Percentiles rank a stretch among this genome's conserved stretches.
phyloP scores from a whole-genome alignment of 345 rosid species.

The Pistacia integerrima region DNA sequence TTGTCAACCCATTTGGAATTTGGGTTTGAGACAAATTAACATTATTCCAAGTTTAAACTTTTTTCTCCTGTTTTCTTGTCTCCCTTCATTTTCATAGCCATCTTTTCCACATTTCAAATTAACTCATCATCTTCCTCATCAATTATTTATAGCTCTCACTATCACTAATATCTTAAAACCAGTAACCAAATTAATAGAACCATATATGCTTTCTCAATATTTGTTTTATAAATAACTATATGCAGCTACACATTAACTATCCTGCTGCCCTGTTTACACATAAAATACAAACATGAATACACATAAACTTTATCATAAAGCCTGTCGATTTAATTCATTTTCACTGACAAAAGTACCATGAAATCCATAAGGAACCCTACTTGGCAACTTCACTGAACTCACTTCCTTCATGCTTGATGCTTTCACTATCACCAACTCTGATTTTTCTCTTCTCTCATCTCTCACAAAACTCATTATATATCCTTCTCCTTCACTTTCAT shows the following conservation, averaged over 20 bases:
- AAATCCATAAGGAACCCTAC: slow-evolving; percentile 74
- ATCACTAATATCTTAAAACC: too few relatives aligned
- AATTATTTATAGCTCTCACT: not conserved
- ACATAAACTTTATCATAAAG: not conserved
- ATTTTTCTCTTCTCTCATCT: slow-evolving; percentile 54
- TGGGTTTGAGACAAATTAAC: not conserved
- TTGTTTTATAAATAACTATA: too few relatives aligned
- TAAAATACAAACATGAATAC: not conserved
- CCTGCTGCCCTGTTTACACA: not conserved
- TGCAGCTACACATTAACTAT: too few relatives aligned
- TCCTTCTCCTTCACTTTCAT: slow-evolving; percentile 46
- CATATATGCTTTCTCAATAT: too few relatives aligned
- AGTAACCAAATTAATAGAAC: too few relatives aligned
- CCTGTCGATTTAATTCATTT: slow-evolving; percentile 44
- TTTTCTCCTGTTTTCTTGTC: too few relatives aligned
- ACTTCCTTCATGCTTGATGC: slow-evolving; percentile 56
- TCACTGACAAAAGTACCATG: slow-evolving; percentile 68
- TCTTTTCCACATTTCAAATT: too few relatives aligned
- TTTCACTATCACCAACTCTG: slow-evolving; percentile 57
- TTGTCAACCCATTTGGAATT: not conserved
- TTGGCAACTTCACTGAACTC: slow-evolving; percentile 50
- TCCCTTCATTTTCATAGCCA: too few relatives aligned
- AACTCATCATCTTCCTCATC: too few relatives aligned
- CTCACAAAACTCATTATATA: slow-evolving; percentile 57
- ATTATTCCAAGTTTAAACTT: too few relatives aligned